phyloP scores from a whole-genome alignment of 129 eudicot genomes.

The Helichrysum umbraculigerum region DNA sequence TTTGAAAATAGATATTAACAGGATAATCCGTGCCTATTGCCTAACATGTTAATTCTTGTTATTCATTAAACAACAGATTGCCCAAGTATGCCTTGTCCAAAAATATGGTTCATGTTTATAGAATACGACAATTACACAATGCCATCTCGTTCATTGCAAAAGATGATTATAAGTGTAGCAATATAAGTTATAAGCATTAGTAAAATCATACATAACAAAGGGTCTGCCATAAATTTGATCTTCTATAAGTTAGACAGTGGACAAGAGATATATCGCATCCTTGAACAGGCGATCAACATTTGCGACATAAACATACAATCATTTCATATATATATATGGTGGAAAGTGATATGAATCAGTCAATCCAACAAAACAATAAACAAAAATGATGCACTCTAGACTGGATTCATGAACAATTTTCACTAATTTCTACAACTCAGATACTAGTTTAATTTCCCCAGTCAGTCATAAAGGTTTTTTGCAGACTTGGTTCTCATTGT shows the following conservation, averaged over 20 bases:
- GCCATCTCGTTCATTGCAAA: no score
- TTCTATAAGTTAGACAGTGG: background rate
- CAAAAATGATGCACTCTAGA: conserved; percentile 7
- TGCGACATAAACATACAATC: background rate
- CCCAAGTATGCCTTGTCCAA: no score
- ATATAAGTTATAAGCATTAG: no score
- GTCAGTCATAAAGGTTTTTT: conserved; percentile 68
- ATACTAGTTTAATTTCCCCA: background rate
- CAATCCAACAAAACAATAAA: conserved; percentile 2
- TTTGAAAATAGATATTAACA: no score
- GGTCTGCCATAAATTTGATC: background rate
- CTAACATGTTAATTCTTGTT: no score
- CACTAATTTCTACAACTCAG: background rate
- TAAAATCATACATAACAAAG: no score
- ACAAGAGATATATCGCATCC: background rate
- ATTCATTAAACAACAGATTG: no score
- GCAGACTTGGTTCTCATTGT: conserved; percentile 64
- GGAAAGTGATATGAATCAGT: background rate
- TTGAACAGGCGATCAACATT: background rate
- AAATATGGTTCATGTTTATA: no score
- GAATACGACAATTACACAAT: no score
- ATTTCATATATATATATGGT: background rate
- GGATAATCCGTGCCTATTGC: no score
- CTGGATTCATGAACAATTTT: conserved; percentile 13
- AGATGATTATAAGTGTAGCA: no score